A percentile compares a stretch with the other conserved stretches of the same genome.
phyloP scores from a whole-genome alignment of 2,329 filamentous ascomycete species.

The Fusarium neocosmosporiellum region DNA sequence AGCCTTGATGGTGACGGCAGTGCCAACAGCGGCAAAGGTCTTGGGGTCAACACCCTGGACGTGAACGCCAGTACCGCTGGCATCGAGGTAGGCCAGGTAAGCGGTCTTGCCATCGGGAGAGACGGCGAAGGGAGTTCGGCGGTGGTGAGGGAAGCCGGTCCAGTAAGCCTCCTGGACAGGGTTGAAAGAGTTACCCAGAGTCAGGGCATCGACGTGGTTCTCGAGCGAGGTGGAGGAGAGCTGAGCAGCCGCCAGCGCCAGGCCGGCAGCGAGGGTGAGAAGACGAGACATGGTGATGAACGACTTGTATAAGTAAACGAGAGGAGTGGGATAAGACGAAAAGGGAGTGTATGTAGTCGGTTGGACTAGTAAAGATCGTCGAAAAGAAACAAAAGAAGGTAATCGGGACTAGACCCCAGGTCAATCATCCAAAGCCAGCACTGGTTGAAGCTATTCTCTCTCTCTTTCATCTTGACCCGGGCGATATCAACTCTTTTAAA shows the following conservation, averaged over 20 bases:
- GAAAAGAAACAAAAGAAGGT: constrained; percentile 39
- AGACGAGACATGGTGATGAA: constrained; percentile 38
- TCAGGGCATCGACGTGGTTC: constrained; percentile 54
- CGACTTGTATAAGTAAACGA: constrained; percentile 13
- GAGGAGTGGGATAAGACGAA: constrained; percentile 10
- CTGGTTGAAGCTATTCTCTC: constrained; percentile 30
- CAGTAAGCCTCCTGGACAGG: constrained; percentile 70
- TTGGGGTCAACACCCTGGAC: constrained; percentile 66
- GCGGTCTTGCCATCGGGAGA: constrained; percentile 69
- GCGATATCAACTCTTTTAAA: constrained; percentile 34
- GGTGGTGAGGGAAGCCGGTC: constrained; percentile 70
- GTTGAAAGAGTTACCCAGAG: constrained; percentile 64
- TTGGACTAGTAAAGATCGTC: constrained; percentile 34
- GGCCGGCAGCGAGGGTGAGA: constrained; percentile 39
- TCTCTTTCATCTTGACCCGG: not conserved
- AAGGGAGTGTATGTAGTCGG: constrained; percentile 28
- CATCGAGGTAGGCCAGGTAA: constrained; percentile 70
- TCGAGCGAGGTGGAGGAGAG: constrained; percentile 42
- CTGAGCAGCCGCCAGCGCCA: constrained; percentile 42
- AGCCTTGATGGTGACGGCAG: constrained; percentile 61
- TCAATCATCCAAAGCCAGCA: constrained; percentile 33
- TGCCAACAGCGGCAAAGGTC: constrained; percentile 65
- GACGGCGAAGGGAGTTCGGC: constrained; percentile 71
- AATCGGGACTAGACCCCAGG: constrained; percentile 37
- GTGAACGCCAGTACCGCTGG: constrained; percentile 65